A percentile compares a stretch with the other conserved stretches of the same genome.
Evolutionary conservation across 192 early-diverging fungal species (phyloP).

Genomic region (Rhizoclosmatium globosum): DNA sequence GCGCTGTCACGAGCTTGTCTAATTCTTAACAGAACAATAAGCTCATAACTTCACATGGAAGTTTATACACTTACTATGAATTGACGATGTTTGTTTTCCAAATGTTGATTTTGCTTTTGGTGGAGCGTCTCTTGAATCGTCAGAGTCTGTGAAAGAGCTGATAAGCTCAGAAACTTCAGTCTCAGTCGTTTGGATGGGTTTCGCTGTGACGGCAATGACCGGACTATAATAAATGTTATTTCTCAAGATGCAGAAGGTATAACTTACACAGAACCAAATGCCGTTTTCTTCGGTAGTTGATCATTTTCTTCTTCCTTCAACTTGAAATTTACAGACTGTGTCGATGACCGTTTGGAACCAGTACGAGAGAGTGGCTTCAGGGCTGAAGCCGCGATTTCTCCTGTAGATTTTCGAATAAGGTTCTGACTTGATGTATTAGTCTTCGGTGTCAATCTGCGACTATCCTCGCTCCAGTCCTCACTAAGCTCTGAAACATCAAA

Average conservation of each 20-base stretch:
- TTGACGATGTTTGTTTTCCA: neutral
- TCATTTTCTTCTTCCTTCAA: neutral
- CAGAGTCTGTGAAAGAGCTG: conserved; percentile 9
- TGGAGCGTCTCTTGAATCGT: conserved; percentile 4
- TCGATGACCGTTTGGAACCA: conserved; percentile 6
- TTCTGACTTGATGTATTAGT: neutral
- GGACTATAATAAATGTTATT: neutral
- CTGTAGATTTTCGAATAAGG: conserved; percentile 18
- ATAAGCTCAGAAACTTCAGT: conserved; percentile 24
- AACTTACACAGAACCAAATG: conserved; percentile 4
- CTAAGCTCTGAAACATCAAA: conserved; percentile 42
- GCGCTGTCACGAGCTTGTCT: no score
- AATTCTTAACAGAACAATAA: no score
- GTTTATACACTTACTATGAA: conserved; percentile 1
- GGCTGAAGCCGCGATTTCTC: conserved; percentile 22
- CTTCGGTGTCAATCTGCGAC: neutral
- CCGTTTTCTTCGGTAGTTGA: neutral
- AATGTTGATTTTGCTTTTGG: neutral
- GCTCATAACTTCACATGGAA: no score
- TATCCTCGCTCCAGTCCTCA: conserved; percentile 20
- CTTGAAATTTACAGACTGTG: conserved; percentile 27
- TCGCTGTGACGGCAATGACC: neutral
- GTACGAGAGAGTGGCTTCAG: conserved; percentile 18
- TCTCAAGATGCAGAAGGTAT: neutral
- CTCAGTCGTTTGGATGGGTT: neutral